Conservation (phyloP, 2,329 filamentous ascomycete species). For the Dactylellina drechsleri region DNA sequence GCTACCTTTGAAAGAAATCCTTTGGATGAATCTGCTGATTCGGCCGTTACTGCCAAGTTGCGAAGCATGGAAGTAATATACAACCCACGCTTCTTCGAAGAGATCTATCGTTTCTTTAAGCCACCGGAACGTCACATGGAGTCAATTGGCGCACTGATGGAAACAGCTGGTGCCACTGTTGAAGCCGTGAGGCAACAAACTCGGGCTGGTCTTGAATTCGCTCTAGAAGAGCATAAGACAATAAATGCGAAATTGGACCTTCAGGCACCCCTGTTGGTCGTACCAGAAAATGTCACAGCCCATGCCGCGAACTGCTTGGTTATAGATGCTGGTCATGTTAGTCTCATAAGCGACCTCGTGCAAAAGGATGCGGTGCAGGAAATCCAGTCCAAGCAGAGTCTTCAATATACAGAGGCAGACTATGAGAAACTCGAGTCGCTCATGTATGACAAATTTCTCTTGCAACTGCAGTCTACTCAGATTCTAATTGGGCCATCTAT, state of each 20-base stretch:
- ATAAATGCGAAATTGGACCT: constrained; percentile 96
- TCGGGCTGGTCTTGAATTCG: constrained; percentile 92
- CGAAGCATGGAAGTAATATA: constrained; percentile 97
- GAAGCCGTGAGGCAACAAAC: constrained; percentile 96
- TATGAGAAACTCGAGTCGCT: constrained; percentile 85
- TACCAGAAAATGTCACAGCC: constrained; percentile 89
- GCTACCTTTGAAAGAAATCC: constrained; percentile 95
- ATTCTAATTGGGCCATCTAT: constrained; percentile 94
- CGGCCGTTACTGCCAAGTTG: constrained; percentile 86
- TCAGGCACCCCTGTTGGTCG: constrained; percentile 93
- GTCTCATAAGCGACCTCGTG: constrained; percentile 91
- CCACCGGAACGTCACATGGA: constrained; percentile 98
- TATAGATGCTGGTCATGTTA: constrained; percentile 93
- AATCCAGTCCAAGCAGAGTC: constrained; percentile 88
- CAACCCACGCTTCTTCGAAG: constrained; percentile 92
- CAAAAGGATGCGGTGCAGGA: constrained; percentile 90
- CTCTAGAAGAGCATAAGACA: constrained; percentile 96
- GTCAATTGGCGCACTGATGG: constrained; percentile 94
- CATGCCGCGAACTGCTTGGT: constrained; percentile 87
- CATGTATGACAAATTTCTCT: constrained; percentile 97
- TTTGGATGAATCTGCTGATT: constrained; percentile 88
- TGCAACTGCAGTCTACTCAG: constrained; percentile 94
- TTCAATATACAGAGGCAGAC: constrained; percentile 87
- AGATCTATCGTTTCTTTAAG: constrained; percentile 93
- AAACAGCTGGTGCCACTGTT: constrained; percentile 92